These are phyloP conservation scores for Mycena olivaceomarginata DNA, from an alignment of 768 basidiomycete genomes.

Conservation along the genomic window DNA sequence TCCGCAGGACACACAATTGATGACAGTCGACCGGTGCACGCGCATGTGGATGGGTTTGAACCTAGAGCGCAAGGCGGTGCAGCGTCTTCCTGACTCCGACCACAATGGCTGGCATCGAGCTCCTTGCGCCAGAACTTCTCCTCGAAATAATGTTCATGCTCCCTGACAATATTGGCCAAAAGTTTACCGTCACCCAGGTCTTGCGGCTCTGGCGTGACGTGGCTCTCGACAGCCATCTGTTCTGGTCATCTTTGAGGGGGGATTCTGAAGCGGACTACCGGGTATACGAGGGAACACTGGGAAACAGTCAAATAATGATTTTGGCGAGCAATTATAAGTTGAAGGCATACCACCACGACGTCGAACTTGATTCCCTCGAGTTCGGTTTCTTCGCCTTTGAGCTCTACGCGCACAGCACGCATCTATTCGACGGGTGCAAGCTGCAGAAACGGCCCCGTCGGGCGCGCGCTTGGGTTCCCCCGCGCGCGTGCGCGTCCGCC, in stretches of 20 bases:
- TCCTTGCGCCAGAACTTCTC: constrained; percentile 3
- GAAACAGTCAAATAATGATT: neutral
- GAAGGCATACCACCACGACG: constrained; percentile 76
- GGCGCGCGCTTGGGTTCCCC: too few species aligned
- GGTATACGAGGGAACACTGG: constrained; percentile 67
- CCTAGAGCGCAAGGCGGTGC: too few species aligned
- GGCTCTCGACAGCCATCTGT: neutral
- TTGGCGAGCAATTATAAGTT: neutral
- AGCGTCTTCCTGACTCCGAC: neutral
- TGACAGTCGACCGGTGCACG: too few species aligned
- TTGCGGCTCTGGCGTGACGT: neutral
- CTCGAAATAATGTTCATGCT: constrained; percentile 2
- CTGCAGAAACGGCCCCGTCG: too few species aligned
- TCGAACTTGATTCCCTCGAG: constrained; percentile 78
- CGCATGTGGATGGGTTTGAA: too few species aligned
- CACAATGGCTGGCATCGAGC: neutral
- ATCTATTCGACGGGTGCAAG: too few species aligned
- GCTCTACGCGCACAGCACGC: constrained; percentile 73
- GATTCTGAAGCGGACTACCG: neutral
- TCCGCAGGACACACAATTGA: too few species aligned
- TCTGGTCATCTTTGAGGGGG: constrained; percentile 17
- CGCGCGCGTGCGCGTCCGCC: too few species aligned
- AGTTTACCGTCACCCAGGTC: constrained; percentile 17
- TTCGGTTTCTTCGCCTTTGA: constrained; percentile 68
- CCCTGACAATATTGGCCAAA: neutral